Evolutionary conservation across 768 basidiomycete genomes (phyloP).

Genomic region (Suillus cothurnatus): DNA sequence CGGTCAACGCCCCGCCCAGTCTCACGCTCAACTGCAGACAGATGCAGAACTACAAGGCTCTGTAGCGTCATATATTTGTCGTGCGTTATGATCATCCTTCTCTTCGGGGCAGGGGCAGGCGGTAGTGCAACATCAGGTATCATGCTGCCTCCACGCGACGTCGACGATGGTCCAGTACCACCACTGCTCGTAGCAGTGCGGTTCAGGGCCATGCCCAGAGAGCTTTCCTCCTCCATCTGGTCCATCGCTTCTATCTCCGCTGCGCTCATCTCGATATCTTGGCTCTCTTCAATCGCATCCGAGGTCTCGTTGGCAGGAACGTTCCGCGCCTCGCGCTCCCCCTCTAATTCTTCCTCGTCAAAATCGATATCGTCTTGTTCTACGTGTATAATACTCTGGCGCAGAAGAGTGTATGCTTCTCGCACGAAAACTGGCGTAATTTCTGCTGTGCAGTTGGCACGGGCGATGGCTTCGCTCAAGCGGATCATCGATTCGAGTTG

Average conservation of each 20-base stretch:
- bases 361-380: constrained; percentile 99
- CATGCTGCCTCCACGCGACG: constrained; percentile 29
- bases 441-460: constrained; percentile 97
- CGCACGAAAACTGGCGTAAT: constrained; percentile 94
- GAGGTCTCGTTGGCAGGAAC: constrained; percentile 36
- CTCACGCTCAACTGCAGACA: constrained; percentile 75
- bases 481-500: constrained; percentile 99
- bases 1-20: constrained; percentile 78
- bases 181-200: constrained; percentile 39
- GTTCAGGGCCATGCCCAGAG: constrained; percentile 39
- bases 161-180: constrained; percentile 35
- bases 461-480: constrained; percentile 93
- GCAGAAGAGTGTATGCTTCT: constrained; percentile 91
- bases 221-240: constrained; percentile 51
- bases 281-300: constrained; percentile 50
- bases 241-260: constrained; percentile 58
- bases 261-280: constrained; percentile 66
- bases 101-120: constrained; percentile 53
- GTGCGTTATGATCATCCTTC: constrained; percentile 91
- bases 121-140: constrained; percentile 34
- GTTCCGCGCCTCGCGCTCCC: constrained; percentile 45
- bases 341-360: constrained; percentile 84
- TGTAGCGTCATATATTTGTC: constrained; percentile 93
- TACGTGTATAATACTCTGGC: constrained; percentile 98
- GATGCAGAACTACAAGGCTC: constrained; percentile 82